Percentiles rank a stretch among this genome's conserved stretches.
Conservation (phyloP, 2,329 filamentous ascomycete species). For the Cercospora sesami region DNA sequence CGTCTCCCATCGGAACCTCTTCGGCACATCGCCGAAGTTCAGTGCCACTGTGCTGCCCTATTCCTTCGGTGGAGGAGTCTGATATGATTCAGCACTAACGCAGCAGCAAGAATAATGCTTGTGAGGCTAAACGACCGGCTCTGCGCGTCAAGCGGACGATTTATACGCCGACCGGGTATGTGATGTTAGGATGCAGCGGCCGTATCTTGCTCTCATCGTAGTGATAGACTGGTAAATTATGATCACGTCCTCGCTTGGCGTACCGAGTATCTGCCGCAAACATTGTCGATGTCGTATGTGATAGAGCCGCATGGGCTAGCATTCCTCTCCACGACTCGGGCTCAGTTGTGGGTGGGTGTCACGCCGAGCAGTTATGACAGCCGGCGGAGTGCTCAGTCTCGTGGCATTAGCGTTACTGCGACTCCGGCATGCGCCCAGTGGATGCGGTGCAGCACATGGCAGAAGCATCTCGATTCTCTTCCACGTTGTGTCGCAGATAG, state of each 20-base stretch:
- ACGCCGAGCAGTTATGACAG: neutral
- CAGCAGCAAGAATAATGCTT: neutral
- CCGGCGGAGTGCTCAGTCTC: neutral
- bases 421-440: neutral
- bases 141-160: neutral
- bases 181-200: neutral
- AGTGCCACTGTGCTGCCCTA: neutral
- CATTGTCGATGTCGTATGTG: neutral
- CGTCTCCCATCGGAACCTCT: neutral
- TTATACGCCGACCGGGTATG: neutral
- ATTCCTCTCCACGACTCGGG: neutral
- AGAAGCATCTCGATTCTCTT: neutral
- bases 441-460: neutral
- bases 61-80: neutral
- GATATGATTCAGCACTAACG: constrained; percentile 2
- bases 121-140: neutral
- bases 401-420: neutral
- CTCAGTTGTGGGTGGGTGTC: neutral
- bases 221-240: neutral
- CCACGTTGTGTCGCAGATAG: neutral
- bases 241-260: neutral
- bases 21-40: neutral
- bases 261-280: neutral
- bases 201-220: neutral
- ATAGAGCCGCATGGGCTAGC: neutral